Conservation (phyloP, 2,329 filamentous ascomycete species). For the Arthrobotrys pseudoclavata region DNA sequence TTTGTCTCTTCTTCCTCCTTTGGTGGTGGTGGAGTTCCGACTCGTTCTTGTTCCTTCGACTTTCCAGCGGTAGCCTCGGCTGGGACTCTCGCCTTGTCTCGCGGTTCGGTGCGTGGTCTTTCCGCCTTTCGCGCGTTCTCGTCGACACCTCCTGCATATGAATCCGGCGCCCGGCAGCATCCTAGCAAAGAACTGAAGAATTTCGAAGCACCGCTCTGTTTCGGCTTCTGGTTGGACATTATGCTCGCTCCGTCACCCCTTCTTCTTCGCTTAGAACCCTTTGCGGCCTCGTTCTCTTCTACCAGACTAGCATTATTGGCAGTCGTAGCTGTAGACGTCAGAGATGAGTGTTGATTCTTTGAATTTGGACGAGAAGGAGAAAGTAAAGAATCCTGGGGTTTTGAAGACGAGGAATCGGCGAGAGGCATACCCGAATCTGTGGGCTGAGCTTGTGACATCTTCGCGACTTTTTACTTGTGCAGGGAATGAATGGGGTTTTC, state of each 20-base stretch:
- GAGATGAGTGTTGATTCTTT: constrained; percentile 60
- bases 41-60: constrained; percentile 40
- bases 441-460: constrained; percentile 59
- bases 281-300: constrained; percentile 62
- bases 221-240: constrained; percentile 56
- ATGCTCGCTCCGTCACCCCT: constrained; percentile 61
- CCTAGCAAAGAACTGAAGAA: constrained; percentile 63
- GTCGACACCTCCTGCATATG: constrained; percentile 42
- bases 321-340: constrained; percentile 63
- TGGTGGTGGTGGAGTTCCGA: constrained; percentile 17
- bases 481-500: constrained; percentile 50
- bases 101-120: constrained; percentile 36
- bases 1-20: constrained; percentile 35
- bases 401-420: constrained; percentile 59
- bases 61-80: constrained; percentile 37
- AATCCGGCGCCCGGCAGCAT: constrained; percentile 62
- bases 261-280: constrained; percentile 62
- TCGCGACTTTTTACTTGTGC: constrained; percentile 34
- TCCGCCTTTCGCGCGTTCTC: constrained; percentile 57
- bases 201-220: constrained; percentile 52
- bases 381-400: constrained; percentile 60
- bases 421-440: constrained; percentile 60
- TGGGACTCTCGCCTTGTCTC: constrained; percentile 49
- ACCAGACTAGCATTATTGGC: constrained; percentile 61
- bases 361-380: constrained; percentile 60